These are phyloP conservation scores for Fraxinus sp. DNA, from an alignment of 305 asterid genomes.

Conservation along the genomic window DNA sequence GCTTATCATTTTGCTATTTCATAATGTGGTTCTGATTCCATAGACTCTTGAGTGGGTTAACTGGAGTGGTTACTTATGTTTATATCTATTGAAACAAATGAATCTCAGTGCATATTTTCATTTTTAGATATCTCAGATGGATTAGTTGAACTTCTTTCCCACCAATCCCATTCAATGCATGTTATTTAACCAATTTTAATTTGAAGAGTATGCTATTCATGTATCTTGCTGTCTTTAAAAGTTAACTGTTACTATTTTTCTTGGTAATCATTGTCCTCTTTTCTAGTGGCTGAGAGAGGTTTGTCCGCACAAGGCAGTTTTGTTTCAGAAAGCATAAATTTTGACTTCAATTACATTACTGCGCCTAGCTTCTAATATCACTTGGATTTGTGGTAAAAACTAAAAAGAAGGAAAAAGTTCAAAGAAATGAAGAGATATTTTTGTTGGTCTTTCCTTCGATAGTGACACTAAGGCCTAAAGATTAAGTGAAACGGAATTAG, in stretches of 20 bases:
- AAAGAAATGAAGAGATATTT: not conserved
- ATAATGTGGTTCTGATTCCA: not conserved
- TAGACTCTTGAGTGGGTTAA: not conserved
- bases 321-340: not conserved
- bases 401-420: not conserved
- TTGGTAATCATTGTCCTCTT: not conserved
- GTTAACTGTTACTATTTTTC: not conserved
- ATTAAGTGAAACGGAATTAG: not conserved
- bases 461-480: not conserved
- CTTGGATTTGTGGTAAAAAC: not conserved
- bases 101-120: not conserved
- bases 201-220: not conserved
- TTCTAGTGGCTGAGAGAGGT: not conserved
- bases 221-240: not conserved
- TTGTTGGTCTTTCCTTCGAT: conserved; percentile 8
- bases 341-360: conserved; percentile 5
- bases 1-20: not conserved
- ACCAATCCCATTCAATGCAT: not conserved
- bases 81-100: not conserved
- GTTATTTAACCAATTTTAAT: not conserved
- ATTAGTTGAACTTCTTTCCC: conserved; percentile 5
- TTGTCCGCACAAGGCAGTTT: not conserved
- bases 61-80: not conserved
- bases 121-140: conserved; percentile 1
- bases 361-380: not conserved